A percentile compares a stretch with the other conserved stretches of the same genome.
Evolutionary conservation across 2,329 filamentous ascomycete species (phyloP).

Genomic region (Zasmidium angulare): DNA sequence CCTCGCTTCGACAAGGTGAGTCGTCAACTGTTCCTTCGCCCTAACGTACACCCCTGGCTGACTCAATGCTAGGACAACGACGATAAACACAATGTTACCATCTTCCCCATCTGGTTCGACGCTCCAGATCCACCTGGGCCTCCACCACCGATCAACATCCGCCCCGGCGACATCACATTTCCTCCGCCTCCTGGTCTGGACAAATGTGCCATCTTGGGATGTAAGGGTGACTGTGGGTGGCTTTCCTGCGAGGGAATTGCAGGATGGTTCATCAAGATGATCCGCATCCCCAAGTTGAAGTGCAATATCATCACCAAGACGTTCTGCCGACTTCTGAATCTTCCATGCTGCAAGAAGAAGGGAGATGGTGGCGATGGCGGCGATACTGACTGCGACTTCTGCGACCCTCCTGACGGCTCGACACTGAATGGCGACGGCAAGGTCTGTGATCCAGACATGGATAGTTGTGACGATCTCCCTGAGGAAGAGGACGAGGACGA

Average conservation of each 20-base stretch:
- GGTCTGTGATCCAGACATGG: slow-evolving; percentile 9
- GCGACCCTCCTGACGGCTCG: slow-evolving; percentile 1
- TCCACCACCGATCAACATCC: slow-evolving; percentile 1
- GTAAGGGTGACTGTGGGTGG: slow-evolving; percentile 7
- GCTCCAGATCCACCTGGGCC: slow-evolving; percentile 1
- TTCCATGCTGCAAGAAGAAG: slow-evolving; percentile 8
- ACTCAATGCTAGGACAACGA: slow-evolving; percentile 1
- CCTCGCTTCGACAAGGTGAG: background rate
- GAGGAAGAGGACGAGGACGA: slow-evolving; percentile 2
- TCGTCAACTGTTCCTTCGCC: background rate
- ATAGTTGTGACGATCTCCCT: slow-evolving; percentile 6
- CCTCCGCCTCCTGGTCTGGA: slow-evolving; percentile 6
- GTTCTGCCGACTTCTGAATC: slow-evolving; percentile 1
- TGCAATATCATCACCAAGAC: slow-evolving; percentile 5
- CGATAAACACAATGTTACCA: slow-evolving; percentile 5
- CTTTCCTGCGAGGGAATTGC: slow-evolving; percentile 13
- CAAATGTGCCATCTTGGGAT: background rate
- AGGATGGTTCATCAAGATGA: slow-evolving; percentile 12
- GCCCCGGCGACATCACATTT: background rate
- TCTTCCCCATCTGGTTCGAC: slow-evolving; percentile 15
- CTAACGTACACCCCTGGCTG: background rate
- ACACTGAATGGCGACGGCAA: slow-evolving; percentile 8
- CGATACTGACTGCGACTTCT: background rate
- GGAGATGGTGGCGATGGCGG: background rate
- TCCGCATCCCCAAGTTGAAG: background rate